A percentile compares a stretch with the other conserved stretches of the same genome.
These are phyloP conservation scores for Corylus avellana DNA, from an alignment of 306 rosid species.

Conservation along the genomic window DNA sequence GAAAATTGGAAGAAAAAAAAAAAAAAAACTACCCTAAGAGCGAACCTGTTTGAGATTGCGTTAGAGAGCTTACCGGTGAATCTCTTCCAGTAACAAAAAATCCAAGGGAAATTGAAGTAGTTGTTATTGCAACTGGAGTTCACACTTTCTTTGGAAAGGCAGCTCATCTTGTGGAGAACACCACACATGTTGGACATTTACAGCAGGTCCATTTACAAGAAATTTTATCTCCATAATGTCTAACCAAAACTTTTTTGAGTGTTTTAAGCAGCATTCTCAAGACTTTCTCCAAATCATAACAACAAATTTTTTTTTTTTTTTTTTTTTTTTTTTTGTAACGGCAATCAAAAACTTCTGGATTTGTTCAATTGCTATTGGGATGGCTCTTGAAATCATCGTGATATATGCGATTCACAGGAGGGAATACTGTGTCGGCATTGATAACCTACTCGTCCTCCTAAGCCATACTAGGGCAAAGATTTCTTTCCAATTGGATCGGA, in stretches of 20 bases:
- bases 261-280: slow-evolving; percentile 8
- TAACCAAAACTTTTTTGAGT: neutral
- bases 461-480: neutral
- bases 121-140: slow-evolving; percentile 81
- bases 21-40: too few species aligned
- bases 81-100: too few species aligned
- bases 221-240: neutral
- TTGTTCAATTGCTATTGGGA: slow-evolving; percentile 74
- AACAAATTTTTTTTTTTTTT: neutral
- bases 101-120: slow-evolving; percentile 68
- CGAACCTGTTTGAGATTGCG: too few species aligned
- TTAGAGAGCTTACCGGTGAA: too few species aligned
- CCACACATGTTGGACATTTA: slow-evolving; percentile 77
- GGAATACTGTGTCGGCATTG: slow-evolving; percentile 48
- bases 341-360: slow-evolving; percentile 76
- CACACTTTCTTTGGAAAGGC: slow-evolving; percentile 82
- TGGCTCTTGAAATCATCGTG: slow-evolving; percentile 60
- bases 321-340: too few species aligned
- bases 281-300: neutral
- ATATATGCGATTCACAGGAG: slow-evolving; percentile 38
- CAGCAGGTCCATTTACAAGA: slow-evolving; percentile 49
- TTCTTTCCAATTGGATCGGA: too few species aligned
- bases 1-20: too few species aligned
- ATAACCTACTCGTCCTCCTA: slow-evolving; percentile 73
- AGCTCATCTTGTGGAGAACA: slow-evolving; percentile 83